phyloP scores from a whole-genome alignment of 1,284 basidiomycete genomes.

The Coniophora puteana region DNA sequence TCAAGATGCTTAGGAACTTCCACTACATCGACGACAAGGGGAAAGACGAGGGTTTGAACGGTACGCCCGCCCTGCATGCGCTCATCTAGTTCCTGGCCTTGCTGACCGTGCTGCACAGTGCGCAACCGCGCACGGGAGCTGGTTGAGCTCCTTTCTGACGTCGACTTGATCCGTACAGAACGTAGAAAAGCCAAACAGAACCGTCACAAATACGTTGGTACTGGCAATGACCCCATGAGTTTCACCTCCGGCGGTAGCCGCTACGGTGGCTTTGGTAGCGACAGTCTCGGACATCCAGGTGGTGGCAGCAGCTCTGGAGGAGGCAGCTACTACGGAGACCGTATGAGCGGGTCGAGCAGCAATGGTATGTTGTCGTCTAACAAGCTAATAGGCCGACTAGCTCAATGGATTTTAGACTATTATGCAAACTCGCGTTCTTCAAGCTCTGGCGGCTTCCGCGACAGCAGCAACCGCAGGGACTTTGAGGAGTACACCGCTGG shows the following conservation, averaged over 20 bases:
- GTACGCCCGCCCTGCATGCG: slow-evolving; percentile 39
- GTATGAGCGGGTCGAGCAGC: slow-evolving; percentile 35
- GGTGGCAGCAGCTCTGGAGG: slow-evolving; percentile 43
- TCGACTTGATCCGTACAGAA: slow-evolving; percentile 88
- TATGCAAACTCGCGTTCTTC: slow-evolving; percentile 39
- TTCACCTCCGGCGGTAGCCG: slow-evolving; percentile 56
- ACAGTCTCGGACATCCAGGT: slow-evolving; percentile 45
- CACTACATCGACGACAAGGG: slow-evolving; percentile 99
- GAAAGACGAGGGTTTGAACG: slow-evolving; percentile 98
- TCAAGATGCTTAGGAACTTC: slow-evolving; percentile 98
- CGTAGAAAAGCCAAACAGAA: slow-evolving; percentile 93
- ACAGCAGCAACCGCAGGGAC: slow-evolving; percentile 47
- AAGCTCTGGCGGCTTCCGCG: slow-evolving; percentile 56
- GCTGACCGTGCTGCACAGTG: slow-evolving; percentile 46
- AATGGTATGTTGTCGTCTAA: slow-evolving; percentile 27
- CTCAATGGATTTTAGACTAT: slow-evolving; percentile 27
- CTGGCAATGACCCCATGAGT: slow-evolving; percentile 75
- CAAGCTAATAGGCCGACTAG: slow-evolving; percentile 14
- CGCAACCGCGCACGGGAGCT: slow-evolving; percentile 94
- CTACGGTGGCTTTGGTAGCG: slow-evolving; percentile 84
- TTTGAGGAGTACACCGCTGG: slow-evolving; percentile 98
- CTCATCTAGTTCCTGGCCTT: neutral
- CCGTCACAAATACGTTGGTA: slow-evolving; percentile 87
- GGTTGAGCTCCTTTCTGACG: slow-evolving; percentile 84
- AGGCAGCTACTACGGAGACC: slow-evolving; percentile 34